Percentiles rank a stretch among this genome's conserved stretches.
Evolutionary conservation across 2,329 filamentous ascomycete genomes (phyloP).

Genomic region (Lasiodiplodia citricola): DNA sequence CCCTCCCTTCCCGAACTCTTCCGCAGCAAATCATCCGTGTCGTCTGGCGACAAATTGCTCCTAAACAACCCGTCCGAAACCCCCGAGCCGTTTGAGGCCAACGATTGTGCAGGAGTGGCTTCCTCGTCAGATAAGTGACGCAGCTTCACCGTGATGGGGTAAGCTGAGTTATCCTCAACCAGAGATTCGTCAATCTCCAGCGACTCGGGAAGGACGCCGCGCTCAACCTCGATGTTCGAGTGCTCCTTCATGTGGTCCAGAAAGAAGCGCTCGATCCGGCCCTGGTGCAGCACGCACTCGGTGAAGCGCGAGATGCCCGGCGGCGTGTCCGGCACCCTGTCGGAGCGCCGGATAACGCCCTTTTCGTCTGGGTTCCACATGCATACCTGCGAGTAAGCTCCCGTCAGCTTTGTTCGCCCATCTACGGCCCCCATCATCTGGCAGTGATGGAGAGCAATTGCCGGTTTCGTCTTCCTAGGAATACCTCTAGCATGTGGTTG

Average conservation of each 20-base stretch:
- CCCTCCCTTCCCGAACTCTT: slow-evolving; percentile 44
- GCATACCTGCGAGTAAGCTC: slow-evolving; percentile 36
- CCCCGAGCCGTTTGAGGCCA: slow-evolving; percentile 31
- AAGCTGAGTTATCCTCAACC: slow-evolving; percentile 56
- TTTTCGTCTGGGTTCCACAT: slow-evolving; percentile 65
- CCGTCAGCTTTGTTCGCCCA: not conserved
- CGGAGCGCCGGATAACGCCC: slow-evolving; percentile 62
- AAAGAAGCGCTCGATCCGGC: slow-evolving; percentile 71
- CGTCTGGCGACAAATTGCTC: slow-evolving; percentile 63
- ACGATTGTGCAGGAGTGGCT: slow-evolving; percentile 53
- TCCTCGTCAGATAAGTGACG: slow-evolving; percentile 64
- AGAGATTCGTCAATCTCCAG: slow-evolving; percentile 60
- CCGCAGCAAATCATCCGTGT: slow-evolving; percentile 59
- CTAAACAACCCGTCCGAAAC: slow-evolving; percentile 62
- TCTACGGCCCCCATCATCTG: too few species aligned
- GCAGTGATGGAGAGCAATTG: too few species aligned
- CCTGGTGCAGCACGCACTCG: slow-evolving; percentile 73
- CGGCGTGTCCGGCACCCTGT: slow-evolving; percentile 67
- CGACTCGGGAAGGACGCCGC: slow-evolving; percentile 62
- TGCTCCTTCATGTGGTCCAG: slow-evolving; percentile 64
- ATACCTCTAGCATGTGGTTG: slow-evolving; percentile 71
- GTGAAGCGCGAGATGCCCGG: slow-evolving; percentile 67
- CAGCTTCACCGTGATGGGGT: slow-evolving; percentile 66
- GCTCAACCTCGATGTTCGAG: slow-evolving; percentile 60
- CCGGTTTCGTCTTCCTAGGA: slow-evolving; percentile 23